Percentiles rank a stretch among this genome's conserved stretches.
Evolutionary conservation across 2,329 filamentous ascomycete genomes (phyloP).

Genomic region (Bipolaris sorokiniana): DNA sequence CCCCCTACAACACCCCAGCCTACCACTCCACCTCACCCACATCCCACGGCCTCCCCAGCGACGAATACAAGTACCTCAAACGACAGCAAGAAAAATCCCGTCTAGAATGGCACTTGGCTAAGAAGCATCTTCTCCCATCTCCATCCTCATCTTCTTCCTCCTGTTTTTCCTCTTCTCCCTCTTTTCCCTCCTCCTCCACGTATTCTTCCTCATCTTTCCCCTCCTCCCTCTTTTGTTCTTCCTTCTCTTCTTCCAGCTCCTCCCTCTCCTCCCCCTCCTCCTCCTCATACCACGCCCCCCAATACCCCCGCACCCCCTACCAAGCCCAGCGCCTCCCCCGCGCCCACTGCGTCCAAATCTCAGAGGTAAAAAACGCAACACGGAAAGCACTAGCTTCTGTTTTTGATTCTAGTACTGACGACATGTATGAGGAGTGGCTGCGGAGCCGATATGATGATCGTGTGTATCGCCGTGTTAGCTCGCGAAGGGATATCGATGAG

Average conservation of each 20-base stretch:
- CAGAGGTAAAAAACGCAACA: slow-evolving; percentile 19
- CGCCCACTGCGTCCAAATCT: slow-evolving; percentile 11
- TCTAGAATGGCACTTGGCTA: slow-evolving; percentile 12
- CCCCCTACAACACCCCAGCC: not conserved
- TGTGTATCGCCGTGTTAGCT: too few relatives aligned
- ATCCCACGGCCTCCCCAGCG: slow-evolving; percentile 8
- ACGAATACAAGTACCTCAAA: slow-evolving; percentile 13
- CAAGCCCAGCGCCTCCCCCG: not conserved
- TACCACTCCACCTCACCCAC: not conserved
- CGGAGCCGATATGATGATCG: too few relatives aligned
- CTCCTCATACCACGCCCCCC: not conserved
- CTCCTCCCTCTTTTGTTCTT: not conserved
- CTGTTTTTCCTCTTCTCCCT: too few relatives aligned
- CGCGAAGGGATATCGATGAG: too few relatives aligned
- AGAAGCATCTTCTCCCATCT: not conserved
- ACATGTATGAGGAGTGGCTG: too few relatives aligned
- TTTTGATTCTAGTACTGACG: not conserved
- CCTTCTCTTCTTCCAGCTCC: not conserved
- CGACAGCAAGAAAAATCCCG: slow-evolving; percentile 7
- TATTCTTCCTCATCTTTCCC: not conserved
- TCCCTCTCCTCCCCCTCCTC: not conserved
- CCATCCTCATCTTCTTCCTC: too few relatives aligned
- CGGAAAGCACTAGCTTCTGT: slow-evolving; percentile 13
- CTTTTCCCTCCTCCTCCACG: too few relatives aligned
- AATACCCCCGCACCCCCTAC: slow-evolving; percentile 8